Percentiles rank a stretch among this genome's conserved stretches.
Conservation (phyloP, 495 filamentous ascomycete genomes). For the Neurospora sp. region DNA sequence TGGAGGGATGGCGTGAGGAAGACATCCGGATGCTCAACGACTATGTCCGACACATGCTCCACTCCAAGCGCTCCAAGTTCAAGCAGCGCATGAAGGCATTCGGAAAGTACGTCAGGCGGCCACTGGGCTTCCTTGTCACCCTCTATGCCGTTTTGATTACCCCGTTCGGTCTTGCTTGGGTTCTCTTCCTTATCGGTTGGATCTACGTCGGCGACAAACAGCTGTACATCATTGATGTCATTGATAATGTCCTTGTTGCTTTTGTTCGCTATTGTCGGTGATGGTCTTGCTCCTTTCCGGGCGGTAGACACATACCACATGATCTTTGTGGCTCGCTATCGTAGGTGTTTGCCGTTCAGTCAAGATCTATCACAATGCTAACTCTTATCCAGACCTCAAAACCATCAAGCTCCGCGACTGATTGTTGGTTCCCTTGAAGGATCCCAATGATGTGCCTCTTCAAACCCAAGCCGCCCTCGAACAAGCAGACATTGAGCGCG, state of each 20-base stretch:
- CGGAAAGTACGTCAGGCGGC: conserved; percentile 59
- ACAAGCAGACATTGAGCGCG: conserved; percentile 23
- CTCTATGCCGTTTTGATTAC: conserved; percentile 75
- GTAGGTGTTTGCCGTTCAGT: background rate
- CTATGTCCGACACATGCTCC: conserved; percentile 71
- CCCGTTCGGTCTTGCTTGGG: conserved; percentile 72
- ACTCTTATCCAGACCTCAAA: conserved; percentile 40
- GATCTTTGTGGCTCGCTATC: conserved; percentile 52
- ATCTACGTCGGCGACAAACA: conserved; percentile 68
- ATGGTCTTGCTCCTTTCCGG: conserved; percentile 67
- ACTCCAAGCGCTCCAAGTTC: conserved; percentile 65
- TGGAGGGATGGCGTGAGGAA: conserved; percentile 59
- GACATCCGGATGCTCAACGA: conserved; percentile 68
- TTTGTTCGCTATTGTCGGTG: conserved; percentile 67
- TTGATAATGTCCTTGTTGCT: conserved; percentile 70
- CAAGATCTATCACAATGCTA: background rate
- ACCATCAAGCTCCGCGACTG: conserved; percentile 62
- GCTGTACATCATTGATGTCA: conserved; percentile 60
- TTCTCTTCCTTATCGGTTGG: conserved; percentile 78
- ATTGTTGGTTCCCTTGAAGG: conserved; percentile 51
- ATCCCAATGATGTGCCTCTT: conserved; percentile 61
- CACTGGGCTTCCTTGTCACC: conserved; percentile 66
- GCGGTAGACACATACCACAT: conserved; percentile 75
- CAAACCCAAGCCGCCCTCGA: conserved; percentile 38
- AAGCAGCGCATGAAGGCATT: conserved; percentile 68